Percentiles rank a stretch among this genome's conserved stretches.
phyloP scores from a whole-genome alignment of 2,329 filamentous ascomycete genomes.

The Pseudogymnoascus sp. region DNA sequence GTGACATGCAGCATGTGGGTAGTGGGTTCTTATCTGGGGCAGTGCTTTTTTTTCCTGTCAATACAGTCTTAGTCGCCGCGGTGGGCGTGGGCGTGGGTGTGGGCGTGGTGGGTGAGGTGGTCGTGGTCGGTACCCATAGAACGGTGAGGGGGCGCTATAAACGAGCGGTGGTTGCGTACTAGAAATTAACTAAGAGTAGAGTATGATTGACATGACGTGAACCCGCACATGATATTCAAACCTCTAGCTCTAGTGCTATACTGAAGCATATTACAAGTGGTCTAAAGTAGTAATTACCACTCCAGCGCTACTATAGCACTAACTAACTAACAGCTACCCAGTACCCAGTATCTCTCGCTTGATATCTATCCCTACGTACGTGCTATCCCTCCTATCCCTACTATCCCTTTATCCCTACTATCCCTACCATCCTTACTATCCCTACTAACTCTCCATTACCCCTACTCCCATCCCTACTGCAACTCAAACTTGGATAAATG shows the following conservation, averaged over 20 bases:
- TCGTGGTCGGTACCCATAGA: neutral
- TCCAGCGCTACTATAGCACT: no score
- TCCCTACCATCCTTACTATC: neutral
- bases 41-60: constrained; percentile 5
- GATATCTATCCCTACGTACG: neutral
- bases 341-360: neutral
- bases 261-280: neutral
- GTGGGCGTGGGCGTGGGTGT: neutral
- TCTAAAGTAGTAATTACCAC: no score
- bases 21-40: constrained; percentile 3
- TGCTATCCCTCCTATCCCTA: neutral
- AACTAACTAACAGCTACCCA: no score
- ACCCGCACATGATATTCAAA: neutral
- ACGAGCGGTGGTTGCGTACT: neutral
- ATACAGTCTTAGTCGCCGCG: neutral
- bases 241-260: neutral
- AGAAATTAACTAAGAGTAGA: neutral
- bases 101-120: no score
- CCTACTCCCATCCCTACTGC: neutral
- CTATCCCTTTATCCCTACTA: neutral
- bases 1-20: constrained; percentile 1
- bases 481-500: neutral
- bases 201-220: constrained; percentile 3
- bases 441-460: neutral
- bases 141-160: neutral